Conservation (phyloP, 306 rosid species). For the Cicer arietinum region DNA sequence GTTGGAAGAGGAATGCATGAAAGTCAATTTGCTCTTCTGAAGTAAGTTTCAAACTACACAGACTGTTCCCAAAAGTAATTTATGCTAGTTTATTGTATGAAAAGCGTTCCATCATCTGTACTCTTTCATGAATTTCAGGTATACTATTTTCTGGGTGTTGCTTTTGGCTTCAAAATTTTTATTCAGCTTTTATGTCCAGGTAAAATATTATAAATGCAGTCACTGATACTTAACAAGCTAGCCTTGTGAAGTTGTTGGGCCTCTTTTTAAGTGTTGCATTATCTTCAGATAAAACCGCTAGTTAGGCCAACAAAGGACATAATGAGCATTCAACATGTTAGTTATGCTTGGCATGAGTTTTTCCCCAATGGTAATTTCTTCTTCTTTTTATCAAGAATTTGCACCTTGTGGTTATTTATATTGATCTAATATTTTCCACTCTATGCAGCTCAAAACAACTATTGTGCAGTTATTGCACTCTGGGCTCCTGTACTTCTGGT, state of each 20-base stretch:
- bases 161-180: slow-evolving; percentile 78
- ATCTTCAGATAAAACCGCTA: slow-evolving; percentile 83
- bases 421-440: slow-evolving; percentile 44
- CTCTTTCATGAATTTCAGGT: slow-evolving; percentile 63
- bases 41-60: slow-evolving; percentile 60
- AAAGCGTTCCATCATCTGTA: slow-evolving; percentile 41
- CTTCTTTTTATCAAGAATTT: slow-evolving; percentile 37
- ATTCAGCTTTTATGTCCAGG: slow-evolving; percentile 87
- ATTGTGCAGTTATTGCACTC: slow-evolving; percentile 74
- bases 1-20: slow-evolving; percentile 99
- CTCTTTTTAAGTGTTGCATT: slow-evolving; percentile 37
- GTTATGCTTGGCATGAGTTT: slow-evolving; percentile 92
- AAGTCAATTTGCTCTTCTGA: slow-evolving; percentile 78
- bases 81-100: slow-evolving; percentile 36
- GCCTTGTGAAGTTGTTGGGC: slow-evolving; percentile 38
- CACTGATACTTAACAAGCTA: slow-evolving; percentile 29
- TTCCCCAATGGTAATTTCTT: slow-evolving; percentile 76
- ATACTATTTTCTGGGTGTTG: slow-evolving; percentile 88
- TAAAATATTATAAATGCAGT: slow-evolving; percentile 37
- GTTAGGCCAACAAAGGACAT: slow-evolving; percentile 87
- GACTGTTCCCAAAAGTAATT: slow-evolving; percentile 37
- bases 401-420: slow-evolving; percentile 22
- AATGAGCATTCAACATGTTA: slow-evolving; percentile 71
- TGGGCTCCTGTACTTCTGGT: slow-evolving; percentile 89
- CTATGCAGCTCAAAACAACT: slow-evolving; percentile 74